A percentile compares a stretch with the other conserved stretches of the same genome.
Conservation (phyloP, 495 filamentous ascomycete genomes). For the Letharia lupina region DNA sequence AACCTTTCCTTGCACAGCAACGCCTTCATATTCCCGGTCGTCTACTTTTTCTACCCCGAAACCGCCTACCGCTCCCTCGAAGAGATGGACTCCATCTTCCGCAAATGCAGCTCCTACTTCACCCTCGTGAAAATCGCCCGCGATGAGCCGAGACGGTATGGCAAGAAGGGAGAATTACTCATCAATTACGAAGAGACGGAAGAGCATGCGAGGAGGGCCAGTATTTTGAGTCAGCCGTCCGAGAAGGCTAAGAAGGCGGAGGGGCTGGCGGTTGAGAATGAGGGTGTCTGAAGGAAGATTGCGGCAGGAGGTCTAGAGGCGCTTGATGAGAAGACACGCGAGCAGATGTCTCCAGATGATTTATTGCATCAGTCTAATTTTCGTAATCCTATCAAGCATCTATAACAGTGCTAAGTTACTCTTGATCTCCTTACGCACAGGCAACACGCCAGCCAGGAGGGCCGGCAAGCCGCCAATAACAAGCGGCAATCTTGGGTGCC, state of each 20-base stretch:
- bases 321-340: background rate
- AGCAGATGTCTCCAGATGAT: background rate
- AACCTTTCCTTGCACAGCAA: conserved; percentile 41
- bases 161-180: conserved; percentile 58
- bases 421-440: too few relatives aligned
- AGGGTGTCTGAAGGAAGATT: background rate
- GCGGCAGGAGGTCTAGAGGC: background rate
- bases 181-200: conserved; percentile 51
- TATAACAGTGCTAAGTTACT: background rate
- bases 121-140: conserved; percentile 51
- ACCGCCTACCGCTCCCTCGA: conserved; percentile 66
- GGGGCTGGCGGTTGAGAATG: background rate
- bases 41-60: conserved; percentile 72
- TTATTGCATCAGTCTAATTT: background rate
- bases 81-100: conserved; percentile 70
- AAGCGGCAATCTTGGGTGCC: too few relatives aligned
- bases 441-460: too few relatives aligned
- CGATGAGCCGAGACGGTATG: conserved; percentile 58
- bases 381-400: background rate
- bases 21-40: conserved; percentile 57
- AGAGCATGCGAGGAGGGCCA: conserved; percentile 27
- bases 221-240: conserved; percentile 1
- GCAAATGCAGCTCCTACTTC: conserved; percentile 48
- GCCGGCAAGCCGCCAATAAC: too few relatives aligned
- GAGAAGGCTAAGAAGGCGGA: conserved; percentile 1